Conservation (phyloP, 169 alveolate genomes). For the Babesia divergens region DNA sequence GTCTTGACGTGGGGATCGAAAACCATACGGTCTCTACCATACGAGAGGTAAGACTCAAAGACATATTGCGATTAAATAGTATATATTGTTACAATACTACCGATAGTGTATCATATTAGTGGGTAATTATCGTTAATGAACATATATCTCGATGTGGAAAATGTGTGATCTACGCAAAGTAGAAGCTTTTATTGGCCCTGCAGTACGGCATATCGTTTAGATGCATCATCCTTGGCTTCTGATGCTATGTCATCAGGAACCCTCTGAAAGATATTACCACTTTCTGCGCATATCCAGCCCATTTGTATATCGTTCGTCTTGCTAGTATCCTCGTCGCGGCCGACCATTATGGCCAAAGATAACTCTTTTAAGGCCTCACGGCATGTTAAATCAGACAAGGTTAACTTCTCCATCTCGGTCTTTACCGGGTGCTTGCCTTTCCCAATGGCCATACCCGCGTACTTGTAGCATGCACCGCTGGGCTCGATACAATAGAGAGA, state of each 20-base stretch:
- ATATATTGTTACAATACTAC: no score
- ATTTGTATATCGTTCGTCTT: constrained; percentile 55
- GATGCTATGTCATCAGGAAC: constrained; percentile 45
- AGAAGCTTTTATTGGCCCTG: constrained; percentile 9
- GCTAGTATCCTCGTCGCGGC: constrained; percentile 59
- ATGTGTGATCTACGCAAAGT: no score
- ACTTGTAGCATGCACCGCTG: constrained; percentile 89
- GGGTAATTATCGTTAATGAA: no score
- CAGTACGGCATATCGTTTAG: constrained; percentile 11
- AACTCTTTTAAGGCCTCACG: constrained; percentile 50
- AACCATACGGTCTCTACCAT: no score
- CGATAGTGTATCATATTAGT: no score
- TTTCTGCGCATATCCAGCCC: constrained; percentile 64
- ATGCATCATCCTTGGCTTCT: constrained; percentile 43
- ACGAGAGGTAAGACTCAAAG: no score
- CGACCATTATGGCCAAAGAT: constrained; percentile 40
- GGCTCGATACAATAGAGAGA: constrained; percentile 88
- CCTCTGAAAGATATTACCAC: constrained; percentile 23
- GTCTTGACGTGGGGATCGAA: no score
- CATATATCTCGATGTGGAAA: no score
- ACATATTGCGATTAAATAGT: no score
- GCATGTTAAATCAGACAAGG: constrained; percentile 40
- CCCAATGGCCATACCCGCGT: constrained; percentile 90
- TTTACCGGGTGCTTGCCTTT: constrained; percentile 90
- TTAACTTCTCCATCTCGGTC: constrained; percentile 88